Conservation (phyloP, 2,329 filamentous ascomycete genomes). For the Colletotrichum costaricense region DNA sequence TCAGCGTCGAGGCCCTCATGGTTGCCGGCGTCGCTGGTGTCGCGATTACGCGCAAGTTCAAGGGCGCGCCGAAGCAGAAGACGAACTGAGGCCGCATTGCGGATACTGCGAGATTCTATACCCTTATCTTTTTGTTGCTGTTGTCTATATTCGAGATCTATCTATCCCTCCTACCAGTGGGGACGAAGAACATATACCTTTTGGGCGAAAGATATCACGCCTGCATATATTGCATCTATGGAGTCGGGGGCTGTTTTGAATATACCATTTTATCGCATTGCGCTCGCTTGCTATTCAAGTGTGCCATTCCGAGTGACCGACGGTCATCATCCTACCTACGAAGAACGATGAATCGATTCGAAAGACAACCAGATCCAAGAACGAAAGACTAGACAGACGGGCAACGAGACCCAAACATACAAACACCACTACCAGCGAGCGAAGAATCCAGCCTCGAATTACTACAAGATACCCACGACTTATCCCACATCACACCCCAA, state of each 20-base stretch:
- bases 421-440: not conserved
- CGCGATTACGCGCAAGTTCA: slow-evolving; percentile 43
- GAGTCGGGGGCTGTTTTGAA: not conserved
- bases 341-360: not conserved
- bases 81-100: not conserved
- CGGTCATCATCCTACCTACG: not conserved
- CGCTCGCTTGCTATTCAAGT: not conserved
- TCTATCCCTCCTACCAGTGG: not conserved
- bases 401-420: too few species aligned
- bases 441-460: not conserved
- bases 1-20: slow-evolving; percentile 57
- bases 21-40: slow-evolving; percentile 52
- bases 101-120: not conserved
- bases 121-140: not conserved
- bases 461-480: not conserved
- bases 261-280: not conserved
- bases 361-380: not conserved
- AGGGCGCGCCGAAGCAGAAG: slow-evolving; percentile 35
- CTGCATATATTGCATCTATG: not conserved
- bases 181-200: not conserved
- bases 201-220: not conserved
- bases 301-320: not conserved
- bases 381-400: not conserved
- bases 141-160: not conserved
- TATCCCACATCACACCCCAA: not conserved